Base-by-base conservation (phyloP, 2,329 filamentous ascomycete species). In the Scedosporium aurantiacum region DNA sequence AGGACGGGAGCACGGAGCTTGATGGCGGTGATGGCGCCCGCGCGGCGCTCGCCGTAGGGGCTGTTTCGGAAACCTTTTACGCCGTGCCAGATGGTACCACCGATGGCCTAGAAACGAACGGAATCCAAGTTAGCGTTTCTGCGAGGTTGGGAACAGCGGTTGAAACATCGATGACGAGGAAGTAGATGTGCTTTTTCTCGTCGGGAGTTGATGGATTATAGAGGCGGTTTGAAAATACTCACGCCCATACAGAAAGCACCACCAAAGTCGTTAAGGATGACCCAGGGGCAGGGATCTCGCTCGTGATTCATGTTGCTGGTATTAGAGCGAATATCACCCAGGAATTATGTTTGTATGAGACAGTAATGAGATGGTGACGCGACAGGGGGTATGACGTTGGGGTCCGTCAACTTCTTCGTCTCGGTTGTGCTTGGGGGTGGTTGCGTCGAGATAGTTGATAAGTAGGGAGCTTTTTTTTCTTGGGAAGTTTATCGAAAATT, bases 161-260 rank as follows among this genome's bases (percentile, higher is more conserved):
- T 37, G 32, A 37, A 37, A 12, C 2, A 37, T 37, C 10, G 2
- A 37, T 12, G 32, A 37, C 14, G 32, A 37, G 1, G 32, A 37
- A 10, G 10, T 12, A 37, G 32, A 4, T 37, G 1, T 4, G 32
- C 10, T 37, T 37, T 10, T 10, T 37, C 32, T 6, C 8, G 32
- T 14, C 32, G 8, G 4, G 10, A 37, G 32, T 3, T 37, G 10
- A 37, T 37, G 10, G 32, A 37, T 37, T 37, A 27, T 27, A 1
- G 43, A 16, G n/a, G 12, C 2, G 47, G 14, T 16, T 5, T 59
- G 40, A 65, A 60, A 54, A 57, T 59, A 69, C 89, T 66, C 89
- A 94, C 91, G 69, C 93, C 93, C 93, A 97, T 97, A 72, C 84
- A 87, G 71, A 97, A 97, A 62, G 93, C 94, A 77, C 94, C 94